phyloP scores from a whole-genome alignment of 768 basidiomycete species.

The Boletus coccyginus region DNA sequence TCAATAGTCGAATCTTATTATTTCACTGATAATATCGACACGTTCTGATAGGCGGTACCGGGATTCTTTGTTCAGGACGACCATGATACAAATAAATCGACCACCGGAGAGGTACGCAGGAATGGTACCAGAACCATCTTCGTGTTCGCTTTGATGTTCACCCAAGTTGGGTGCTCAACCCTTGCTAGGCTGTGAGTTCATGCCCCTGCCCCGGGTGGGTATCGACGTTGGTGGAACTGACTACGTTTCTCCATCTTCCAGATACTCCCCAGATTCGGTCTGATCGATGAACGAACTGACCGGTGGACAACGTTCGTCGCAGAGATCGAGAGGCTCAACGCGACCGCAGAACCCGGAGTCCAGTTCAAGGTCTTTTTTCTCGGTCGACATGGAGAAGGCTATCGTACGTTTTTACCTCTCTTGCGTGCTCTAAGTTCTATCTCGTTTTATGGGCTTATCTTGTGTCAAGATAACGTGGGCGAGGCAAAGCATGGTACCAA shows the following conservation, averaged over 20 bases:
- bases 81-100: background rate
- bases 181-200: slow-evolving; percentile 15
- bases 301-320: slow-evolving; percentile 47
- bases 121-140: background rate
- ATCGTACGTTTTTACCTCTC: slow-evolving; percentile 12
- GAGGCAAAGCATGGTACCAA: slow-evolving; percentile 61
- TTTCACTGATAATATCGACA: background rate
- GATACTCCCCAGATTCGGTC: slow-evolving; percentile 22
- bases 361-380: slow-evolving; percentile 58
- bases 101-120: slow-evolving; percentile 5
- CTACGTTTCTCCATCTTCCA: background rate
- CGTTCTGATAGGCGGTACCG: slow-evolving; percentile 8
- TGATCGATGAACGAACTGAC: slow-evolving; percentile 42
- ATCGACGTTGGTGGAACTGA: background rate
- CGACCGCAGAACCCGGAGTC: slow-evolving; percentile 7
- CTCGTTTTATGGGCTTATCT: background rate
- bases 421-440: background rate
- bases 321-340: slow-evolving; percentile 40
- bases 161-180: background rate
- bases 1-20: background rate
- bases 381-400: slow-evolving; percentile 69
- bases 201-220: background rate
- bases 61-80: slow-evolving; percentile 25
- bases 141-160: background rate
- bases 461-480: slow-evolving; percentile 59